Conservation (phyloP, 139 green algal species). For the Tetradesmus lagerheimii region DNA sequence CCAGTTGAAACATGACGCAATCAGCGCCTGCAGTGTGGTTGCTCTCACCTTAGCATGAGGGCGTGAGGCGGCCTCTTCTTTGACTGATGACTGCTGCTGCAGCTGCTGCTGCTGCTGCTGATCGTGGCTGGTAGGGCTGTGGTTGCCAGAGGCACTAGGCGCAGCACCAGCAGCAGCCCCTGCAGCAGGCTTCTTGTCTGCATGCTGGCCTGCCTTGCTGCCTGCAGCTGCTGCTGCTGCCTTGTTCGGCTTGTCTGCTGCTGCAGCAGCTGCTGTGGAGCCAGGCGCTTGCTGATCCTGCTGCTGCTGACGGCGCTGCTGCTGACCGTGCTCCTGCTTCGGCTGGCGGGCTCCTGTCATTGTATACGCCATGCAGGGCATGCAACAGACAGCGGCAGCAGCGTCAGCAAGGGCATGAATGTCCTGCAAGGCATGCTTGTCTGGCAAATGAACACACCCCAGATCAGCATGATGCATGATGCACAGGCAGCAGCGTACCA, state of each 20-base stretch:
- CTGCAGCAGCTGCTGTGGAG: not conserved
- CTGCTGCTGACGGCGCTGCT: slow-evolving; percentile 17
- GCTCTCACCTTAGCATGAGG: slow-evolving; percentile 1
- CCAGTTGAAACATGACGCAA: not conserved
- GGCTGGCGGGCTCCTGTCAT: not conserved
- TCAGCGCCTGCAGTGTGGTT: not conserved
- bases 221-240: not conserved
- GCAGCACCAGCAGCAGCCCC: not conserved
- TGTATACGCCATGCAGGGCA: not conserved
- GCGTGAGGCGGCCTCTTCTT: slow-evolving; percentile 13
- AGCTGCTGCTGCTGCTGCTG: not conserved
- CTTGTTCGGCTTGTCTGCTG: not conserved
- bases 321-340: slow-evolving; percentile 6
- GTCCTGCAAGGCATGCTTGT: not conserved
- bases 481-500: not conserved
- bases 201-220: not conserved
- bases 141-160: not conserved
- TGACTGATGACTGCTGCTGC: slow-evolving; percentile 6
- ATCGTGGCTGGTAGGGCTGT: slow-evolving; percentile 24
- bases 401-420: not conserved
- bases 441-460: not conserved
- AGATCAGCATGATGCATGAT: not conserved
- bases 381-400: not conserved
- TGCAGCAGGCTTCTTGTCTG: not conserved
- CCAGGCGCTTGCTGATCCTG: slow-evolving; percentile 10